Conservation (phyloP, 768 basidiomycete genomes). For the Tricholoma hemisulphureum region DNA sequence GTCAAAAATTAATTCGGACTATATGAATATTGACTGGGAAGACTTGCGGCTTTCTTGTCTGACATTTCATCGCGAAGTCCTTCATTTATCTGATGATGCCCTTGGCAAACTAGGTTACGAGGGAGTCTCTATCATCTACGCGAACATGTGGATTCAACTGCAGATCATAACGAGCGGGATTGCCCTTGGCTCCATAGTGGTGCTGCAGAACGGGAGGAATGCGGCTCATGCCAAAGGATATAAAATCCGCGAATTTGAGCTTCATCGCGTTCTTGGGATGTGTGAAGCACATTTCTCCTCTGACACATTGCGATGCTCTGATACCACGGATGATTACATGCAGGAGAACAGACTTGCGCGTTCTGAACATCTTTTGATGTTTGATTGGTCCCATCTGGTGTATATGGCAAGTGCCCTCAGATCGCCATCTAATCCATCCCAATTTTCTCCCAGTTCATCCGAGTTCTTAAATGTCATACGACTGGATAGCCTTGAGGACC, state of each 20-base stretch:
- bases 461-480: constrained; percentile 48
- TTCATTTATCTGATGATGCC: constrained; percentile 43
- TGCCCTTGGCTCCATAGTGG: constrained; percentile 60
- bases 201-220: constrained; percentile 37
- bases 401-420: constrained; percentile 63
- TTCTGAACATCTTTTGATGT: constrained; percentile 51
- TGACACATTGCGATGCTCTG: constrained; percentile 42
- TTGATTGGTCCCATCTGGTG: constrained; percentile 64
- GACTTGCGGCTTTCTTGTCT: constrained; percentile 57
- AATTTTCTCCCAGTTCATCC: constrained; percentile 25
- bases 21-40: constrained; percentile 52
- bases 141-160: constrained; percentile 63
- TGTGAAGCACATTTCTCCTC: constrained; percentile 53
- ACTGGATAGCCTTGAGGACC: constrained; percentile 21
- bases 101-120: constrained; percentile 56
- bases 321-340: constrained; percentile 50
- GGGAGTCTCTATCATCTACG: constrained; percentile 62
- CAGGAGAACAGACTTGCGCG: constrained; percentile 45
- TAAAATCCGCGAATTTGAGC: constrained; percentile 52
- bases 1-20: constrained; percentile 37
- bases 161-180: constrained; percentile 69
- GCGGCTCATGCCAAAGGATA: constrained; percentile 28
- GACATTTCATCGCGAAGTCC: constrained; percentile 47
- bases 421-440: constrained; percentile 32
- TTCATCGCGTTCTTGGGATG: constrained; percentile 50